A percentile compares a stretch with the other conserved stretches of the same genome.
phyloP scores from a whole-genome alignment of 495 filamentous ascomycete genomes.

The Hypoxylon perforatum region DNA sequence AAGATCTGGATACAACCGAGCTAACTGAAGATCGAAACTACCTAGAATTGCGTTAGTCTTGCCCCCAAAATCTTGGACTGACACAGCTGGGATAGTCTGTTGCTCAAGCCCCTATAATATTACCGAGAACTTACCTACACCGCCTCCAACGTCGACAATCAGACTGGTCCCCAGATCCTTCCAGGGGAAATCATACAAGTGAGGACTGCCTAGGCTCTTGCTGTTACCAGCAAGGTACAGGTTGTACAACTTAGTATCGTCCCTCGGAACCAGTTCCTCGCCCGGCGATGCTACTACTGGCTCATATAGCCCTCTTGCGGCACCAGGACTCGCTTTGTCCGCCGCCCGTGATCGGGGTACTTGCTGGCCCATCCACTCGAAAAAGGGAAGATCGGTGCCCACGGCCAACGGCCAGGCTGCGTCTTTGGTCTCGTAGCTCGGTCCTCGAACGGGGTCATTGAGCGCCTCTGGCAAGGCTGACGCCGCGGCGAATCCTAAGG shows the following conservation, averaged over 20 bases:
- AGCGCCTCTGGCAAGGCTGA: slow-evolving; percentile 50
- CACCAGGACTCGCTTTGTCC: slow-evolving; percentile 39
- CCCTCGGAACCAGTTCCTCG: slow-evolving; percentile 34
- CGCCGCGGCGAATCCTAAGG: slow-evolving; percentile 42
- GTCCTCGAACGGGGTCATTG: slow-evolving; percentile 38
- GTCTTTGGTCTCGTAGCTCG: slow-evolving; percentile 40
- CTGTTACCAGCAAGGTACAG: slow-evolving; percentile 47
- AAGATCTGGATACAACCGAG: slow-evolving; percentile 45
- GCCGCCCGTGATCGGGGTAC: slow-evolving; percentile 33
- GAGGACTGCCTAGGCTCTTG: slow-evolving; percentile 45
- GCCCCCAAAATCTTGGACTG: not conserved
- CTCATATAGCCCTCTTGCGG: slow-evolving; percentile 29
- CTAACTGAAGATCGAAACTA: slow-evolving; percentile 49
- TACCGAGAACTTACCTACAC: slow-evolving; percentile 46
- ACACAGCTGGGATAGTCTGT: not conserved
- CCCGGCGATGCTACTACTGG: slow-evolving; percentile 24
- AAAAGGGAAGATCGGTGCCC: slow-evolving; percentile 45
- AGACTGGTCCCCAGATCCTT: slow-evolving; percentile 44
- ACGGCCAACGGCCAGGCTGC: slow-evolving; percentile 49
- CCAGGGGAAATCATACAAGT: slow-evolving; percentile 55
- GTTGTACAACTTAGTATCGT: slow-evolving; percentile 28
- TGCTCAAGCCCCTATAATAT: not conserved
- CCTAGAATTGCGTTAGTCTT: slow-evolving; percentile 37
- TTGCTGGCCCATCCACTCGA: slow-evolving; percentile 54
- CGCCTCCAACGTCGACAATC: slow-evolving; percentile 58